Evolutionary conservation across 345 rosid genomes (phyloP).

Genomic region (Sonneratia alba): DNA sequence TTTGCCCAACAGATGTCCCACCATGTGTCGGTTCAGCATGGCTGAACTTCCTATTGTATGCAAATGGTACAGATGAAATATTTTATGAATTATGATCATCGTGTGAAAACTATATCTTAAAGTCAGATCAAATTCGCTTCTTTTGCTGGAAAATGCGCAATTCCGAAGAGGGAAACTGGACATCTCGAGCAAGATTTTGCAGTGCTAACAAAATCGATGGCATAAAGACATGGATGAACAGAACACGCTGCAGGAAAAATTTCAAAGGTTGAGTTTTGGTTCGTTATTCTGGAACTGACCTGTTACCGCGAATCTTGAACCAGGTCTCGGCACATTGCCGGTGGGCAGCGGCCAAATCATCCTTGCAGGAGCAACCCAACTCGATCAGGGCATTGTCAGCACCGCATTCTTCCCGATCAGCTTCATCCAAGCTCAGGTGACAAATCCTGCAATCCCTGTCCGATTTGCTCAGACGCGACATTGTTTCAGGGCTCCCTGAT

Average conservation of each 20-base stretch:
- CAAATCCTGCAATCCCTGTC: constrained; percentile 85
- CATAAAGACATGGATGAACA: no score
- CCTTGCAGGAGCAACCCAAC: constrained; percentile 83
- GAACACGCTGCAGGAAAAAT: no score
- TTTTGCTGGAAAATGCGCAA: not conserved
- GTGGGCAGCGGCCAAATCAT: constrained; percentile 84
- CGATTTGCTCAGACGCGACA: constrained; percentile 10
- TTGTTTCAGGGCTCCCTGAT: not conserved
- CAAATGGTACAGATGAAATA: not conserved
- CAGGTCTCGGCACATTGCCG: constrained; percentile 85
- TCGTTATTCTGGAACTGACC: constrained; percentile 26
- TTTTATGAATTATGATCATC: not conserved
- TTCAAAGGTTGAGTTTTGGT: not conserved
- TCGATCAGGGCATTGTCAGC: constrained; percentile 53
- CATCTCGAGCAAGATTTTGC: not conserved
- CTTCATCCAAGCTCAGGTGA: constrained; percentile 52
- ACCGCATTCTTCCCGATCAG: constrained; percentile 3
- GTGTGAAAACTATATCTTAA: no score
- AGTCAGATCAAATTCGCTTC: no score
- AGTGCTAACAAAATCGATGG: not conserved
- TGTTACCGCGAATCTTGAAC: constrained; percentile 86
- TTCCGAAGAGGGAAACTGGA: not conserved
- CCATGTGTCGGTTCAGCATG: no score
- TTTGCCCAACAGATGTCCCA: no score
- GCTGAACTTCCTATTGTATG: not conserved